A percentile compares a stretch with the other conserved stretches of the same genome.
Evolutionary conservation across 179 eudicot genomes (phyloP).

Genomic region (Camellia oleifera): DNA sequence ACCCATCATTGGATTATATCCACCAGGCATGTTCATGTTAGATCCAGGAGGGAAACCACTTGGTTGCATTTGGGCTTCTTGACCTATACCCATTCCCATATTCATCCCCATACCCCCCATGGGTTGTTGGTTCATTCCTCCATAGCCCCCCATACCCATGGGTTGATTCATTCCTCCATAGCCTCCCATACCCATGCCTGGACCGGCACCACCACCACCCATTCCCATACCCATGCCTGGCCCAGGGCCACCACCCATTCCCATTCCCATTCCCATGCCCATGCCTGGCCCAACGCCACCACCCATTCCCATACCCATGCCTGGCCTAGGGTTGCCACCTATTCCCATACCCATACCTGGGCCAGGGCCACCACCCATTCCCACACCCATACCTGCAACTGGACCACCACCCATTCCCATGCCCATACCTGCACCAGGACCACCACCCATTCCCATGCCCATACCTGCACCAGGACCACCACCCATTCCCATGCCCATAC

Average conservation of each 20-base stretch:
- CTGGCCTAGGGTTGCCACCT: background rate
- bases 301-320: slow-evolving; percentile 35
- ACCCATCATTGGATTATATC: slow-evolving; percentile 82
- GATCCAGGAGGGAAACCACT: slow-evolving; percentile 46
- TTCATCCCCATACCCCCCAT: slow-evolving; percentile 39
- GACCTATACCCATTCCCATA: slow-evolving; percentile 51
- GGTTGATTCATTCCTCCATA: slow-evolving; percentile 4
- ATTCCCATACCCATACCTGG: slow-evolving; percentile 34
- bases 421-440: slow-evolving; percentile 17
- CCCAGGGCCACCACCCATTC: slow-evolving; percentile 13
- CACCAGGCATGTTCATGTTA: slow-evolving; percentile 48
- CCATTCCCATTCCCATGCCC: slow-evolving; percentile 5
- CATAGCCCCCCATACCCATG: slow-evolving; percentile 29
- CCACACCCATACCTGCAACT: no score
- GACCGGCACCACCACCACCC: background rate
- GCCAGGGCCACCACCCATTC: background rate
- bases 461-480: slow-evolving; percentile 24
- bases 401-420: slow-evolving; percentile 36
- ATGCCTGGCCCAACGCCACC: no score
- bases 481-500: slow-evolving; percentile 14
- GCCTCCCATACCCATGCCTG: slow-evolving; percentile 41
- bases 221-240: slow-evolving; percentile 24
- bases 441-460: slow-evolving; percentile 14
- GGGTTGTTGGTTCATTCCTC: background rate
- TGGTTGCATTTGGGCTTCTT: slow-evolving; percentile 54